A percentile compares a stretch with the other conserved stretches of the same genome.
Evolutionary conservation across 2,329 filamentous ascomycete genomes (phyloP).

Genomic region (Hypocreales sp.): DNA sequence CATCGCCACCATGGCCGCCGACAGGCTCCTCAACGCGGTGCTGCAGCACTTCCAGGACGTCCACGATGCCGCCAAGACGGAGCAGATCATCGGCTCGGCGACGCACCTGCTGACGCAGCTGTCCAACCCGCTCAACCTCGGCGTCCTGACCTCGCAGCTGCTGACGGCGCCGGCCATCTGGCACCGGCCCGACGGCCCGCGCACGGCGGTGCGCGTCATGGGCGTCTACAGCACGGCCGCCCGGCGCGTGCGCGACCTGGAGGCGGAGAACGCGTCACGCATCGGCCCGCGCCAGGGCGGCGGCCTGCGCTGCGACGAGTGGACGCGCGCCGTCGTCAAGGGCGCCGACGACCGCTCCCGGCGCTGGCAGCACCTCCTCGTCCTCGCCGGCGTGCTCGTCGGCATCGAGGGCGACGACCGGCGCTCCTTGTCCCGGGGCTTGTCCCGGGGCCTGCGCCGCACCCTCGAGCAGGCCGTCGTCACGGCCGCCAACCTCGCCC

Average conservation of each 20-base stretch:
- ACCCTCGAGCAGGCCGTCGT: constrained; percentile 62
- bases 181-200: constrained; percentile 42
- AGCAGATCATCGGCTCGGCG: constrained; percentile 49
- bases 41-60: constrained; percentile 42
- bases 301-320: constrained; percentile 32
- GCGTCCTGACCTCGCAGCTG: constrained; percentile 56
- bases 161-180: constrained; percentile 59
- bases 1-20: constrained; percentile 49
- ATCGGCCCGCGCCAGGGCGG: constrained; percentile 19
- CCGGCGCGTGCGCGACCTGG: constrained; percentile 33
- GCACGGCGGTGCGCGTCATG: constrained; percentile 48
- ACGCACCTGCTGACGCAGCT: constrained; percentile 52
- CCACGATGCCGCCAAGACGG: constrained; percentile 32
- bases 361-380: constrained; percentile 72
- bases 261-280: constrained; percentile 21
- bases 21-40: constrained; percentile 50
- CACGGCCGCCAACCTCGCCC: constrained; percentile 59
- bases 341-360: constrained; percentile 43
- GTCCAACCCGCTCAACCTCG: constrained; percentile 60
- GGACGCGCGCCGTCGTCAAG: constrained; percentile 40
- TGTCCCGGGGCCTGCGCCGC: constrained; percentile 46
- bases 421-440: constrained; percentile 44
- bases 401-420: constrained; percentile 54
- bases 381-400: constrained; percentile 63
- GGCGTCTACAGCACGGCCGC: constrained; percentile 58